Evolutionary conservation across 1,284 basidiomycete genomes (phyloP), one percentile per base, ranked within the genome.

Genomic region (Mixia osmundae): DNA sequence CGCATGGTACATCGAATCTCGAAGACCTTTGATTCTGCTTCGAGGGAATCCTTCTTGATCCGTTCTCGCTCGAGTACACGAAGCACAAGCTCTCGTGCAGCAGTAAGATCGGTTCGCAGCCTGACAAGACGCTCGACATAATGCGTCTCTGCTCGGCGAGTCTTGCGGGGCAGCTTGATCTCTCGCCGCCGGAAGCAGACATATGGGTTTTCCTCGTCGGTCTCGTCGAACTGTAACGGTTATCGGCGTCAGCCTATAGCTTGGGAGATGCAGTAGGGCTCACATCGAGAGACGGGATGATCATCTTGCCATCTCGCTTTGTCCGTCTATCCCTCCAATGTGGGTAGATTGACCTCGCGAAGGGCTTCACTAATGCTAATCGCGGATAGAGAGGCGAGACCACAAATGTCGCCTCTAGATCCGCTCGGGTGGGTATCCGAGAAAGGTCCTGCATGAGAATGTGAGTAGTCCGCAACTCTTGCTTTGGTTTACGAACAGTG

Each of bases 151-250:
- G 76, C 76, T 7, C 80, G 74, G 18, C 87, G 72, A 1, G 89
- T 97, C 61, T 97, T 95, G 41, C 89, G 73, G 18, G 83, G 70
- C 10, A 78, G 73, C 54, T 95, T 95, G 55, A 79, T 77, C 53
- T 97, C 89, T 41, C 87, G 73, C 37, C 89, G 69, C 27, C 91
- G 73, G 67, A 99, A 97, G 59, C 91, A 99, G 35, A 95, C 82
- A 47, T 95, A 97, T 0, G 91, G 91, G 52, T 95, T 85, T 42
- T 82, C 85, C 36, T 76, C 72, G 57, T 94, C 89, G 25, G 76
- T 68, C 59, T 95, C 89, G 55, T 97, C 85, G 45, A 70, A 72
- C 77, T 85, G 50, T 2, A 43, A 22, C 11, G 24, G 19, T 20
- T 16, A 10, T 3, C 4, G 15, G 11, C 16, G 22, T 42, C 56